Percentiles rank a stretch among this genome's conserved stretches.
Conservation (phyloP, 495 filamentous ascomycete species). For the Penicillium odoratum region DNA sequence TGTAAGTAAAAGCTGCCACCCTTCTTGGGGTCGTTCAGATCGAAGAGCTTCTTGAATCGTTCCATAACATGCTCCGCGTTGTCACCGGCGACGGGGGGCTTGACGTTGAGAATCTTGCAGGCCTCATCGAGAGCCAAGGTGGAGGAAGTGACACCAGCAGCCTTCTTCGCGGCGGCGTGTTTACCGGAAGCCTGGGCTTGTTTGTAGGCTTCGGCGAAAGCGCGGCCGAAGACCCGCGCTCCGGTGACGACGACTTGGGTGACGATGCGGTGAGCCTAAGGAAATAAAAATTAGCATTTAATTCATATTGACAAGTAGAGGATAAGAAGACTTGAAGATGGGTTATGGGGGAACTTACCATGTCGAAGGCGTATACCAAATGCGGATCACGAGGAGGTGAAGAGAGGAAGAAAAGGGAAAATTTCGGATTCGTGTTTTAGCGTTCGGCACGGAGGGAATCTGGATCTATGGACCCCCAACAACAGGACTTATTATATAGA, state of each 20-base stretch:
- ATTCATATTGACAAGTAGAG: background rate
- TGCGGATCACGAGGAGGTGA: slow-evolving; percentile 30
- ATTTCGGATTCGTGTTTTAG: slow-evolving; percentile 39
- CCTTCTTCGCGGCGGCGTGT: slow-evolving; percentile 65
- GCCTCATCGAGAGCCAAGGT: slow-evolving; percentile 93
- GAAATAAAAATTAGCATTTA: background rate
- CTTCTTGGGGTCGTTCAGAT: slow-evolving; percentile 88
- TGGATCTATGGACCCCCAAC: slow-evolving; percentile 6
- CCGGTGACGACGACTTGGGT: slow-evolving; percentile 89
- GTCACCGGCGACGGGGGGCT: slow-evolving; percentile 77
- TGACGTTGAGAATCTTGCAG: slow-evolving; percentile 96
- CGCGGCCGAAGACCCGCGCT: slow-evolving; percentile 85
- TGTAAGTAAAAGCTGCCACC: slow-evolving; percentile 97
- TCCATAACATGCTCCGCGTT: slow-evolving; percentile 76
- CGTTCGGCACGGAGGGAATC: slow-evolving; percentile 22
- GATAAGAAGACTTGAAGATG: background rate
- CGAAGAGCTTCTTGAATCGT: slow-evolving; percentile 93
- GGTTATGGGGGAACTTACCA: slow-evolving; percentile 25
- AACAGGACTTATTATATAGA: background rate
- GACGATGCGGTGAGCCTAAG: slow-evolving; percentile 90
- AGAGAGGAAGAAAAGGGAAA: slow-evolving; percentile 37
- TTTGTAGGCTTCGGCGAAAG: slow-evolving; percentile 87
- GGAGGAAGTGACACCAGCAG: slow-evolving; percentile 46
- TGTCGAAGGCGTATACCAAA: slow-evolving; percentile 21
- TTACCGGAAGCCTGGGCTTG: slow-evolving; percentile 85